A percentile compares a stretch with the other conserved stretches of the same genome.
Evolutionary conservation across 208 protist genomes (phyloP).

Genomic region (Borovskyia barvae): DNA sequence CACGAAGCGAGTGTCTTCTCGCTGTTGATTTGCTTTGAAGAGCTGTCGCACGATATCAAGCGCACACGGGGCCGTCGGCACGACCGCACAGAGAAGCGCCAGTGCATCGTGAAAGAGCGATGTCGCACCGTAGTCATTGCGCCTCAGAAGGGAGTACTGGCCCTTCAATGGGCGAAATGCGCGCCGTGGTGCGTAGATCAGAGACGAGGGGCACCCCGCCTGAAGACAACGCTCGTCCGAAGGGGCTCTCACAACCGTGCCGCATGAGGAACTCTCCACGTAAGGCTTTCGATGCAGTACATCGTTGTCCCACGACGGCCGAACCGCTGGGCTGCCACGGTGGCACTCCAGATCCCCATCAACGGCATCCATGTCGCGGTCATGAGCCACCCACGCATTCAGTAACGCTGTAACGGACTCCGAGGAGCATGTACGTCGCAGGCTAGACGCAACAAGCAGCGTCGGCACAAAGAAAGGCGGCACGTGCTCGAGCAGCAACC

Average conservation of each 20-base stretch:
- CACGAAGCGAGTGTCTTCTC: too few relatives aligned
- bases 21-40: neutral
- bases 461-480: constrained; percentile 12
- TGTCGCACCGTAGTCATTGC: neutral
- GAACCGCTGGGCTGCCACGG: neutral
- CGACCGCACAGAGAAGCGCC: constrained; percentile 1
- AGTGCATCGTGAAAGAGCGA: constrained; percentile 4
- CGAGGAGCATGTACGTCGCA: neutral
- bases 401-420: neutral
- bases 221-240: constrained; percentile 12
- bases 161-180: neutral
- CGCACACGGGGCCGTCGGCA: neutral
- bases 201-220: constrained; percentile 9
- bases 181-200: neutral
- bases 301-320: neutral
- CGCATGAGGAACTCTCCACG: constrained; percentile 5
- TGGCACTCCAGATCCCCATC: neutral
- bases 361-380: neutral
- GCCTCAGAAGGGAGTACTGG: neutral
- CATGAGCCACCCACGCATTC: neutral
- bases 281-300: neutral
- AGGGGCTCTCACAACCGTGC: constrained; percentile 4
- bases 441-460: neutral
- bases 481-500: constrained; percentile 7
- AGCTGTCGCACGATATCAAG: neutral